Evolutionary conservation across 1,284 basidiomycete species (phyloP).

Genomic region (Mycena sp.): DNA sequence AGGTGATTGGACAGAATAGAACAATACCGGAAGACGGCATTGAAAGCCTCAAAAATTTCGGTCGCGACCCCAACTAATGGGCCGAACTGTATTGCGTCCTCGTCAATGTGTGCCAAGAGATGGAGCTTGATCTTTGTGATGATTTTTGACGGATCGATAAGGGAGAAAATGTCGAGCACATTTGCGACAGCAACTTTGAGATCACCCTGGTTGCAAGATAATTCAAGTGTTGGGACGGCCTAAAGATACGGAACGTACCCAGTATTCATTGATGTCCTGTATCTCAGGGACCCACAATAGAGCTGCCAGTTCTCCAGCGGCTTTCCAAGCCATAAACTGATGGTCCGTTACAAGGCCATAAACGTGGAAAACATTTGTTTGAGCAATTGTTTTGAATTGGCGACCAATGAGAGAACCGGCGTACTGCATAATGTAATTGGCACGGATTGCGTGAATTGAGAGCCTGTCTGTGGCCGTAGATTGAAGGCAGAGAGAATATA

Average conservation of each 20-base stretch:
- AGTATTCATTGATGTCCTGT: conserved; percentile 41
- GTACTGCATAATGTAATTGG: too few relatives aligned
- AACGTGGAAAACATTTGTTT: conserved; percentile 40
- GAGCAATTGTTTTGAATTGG: too few relatives aligned
- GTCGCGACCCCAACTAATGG: conserved; percentile 29
- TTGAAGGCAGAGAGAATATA: conserved; percentile 40
- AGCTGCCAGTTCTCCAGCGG: conserved; percentile 42
- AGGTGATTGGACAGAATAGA: conserved; percentile 38
- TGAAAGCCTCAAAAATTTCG: conserved; percentile 37
- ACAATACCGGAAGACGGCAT: conserved; percentile 35
- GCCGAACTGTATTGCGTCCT: conserved; percentile 32
- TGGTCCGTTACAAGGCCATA: conserved; percentile 28
- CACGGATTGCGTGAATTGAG: too few relatives aligned
- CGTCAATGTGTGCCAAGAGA: conserved; percentile 41
- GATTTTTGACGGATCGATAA: too few relatives aligned
- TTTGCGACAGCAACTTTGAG: conserved; percentile 41
- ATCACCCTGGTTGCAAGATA: too few relatives aligned
- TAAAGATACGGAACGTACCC: conserved; percentile 41
- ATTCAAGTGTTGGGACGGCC: too few relatives aligned
- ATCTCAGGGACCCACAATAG: conserved; percentile 49
- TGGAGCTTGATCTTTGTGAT: too few relatives aligned
- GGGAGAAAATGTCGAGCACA: conserved; percentile 41
- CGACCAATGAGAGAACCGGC: too few relatives aligned
- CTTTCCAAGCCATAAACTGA: conserved; percentile 41
- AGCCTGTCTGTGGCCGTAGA: conserved; percentile 39